Evolutionary conservation across 2,329 filamentous ascomycete genomes (phyloP).

Genomic region (Trichoderma simmonsii): DNA sequence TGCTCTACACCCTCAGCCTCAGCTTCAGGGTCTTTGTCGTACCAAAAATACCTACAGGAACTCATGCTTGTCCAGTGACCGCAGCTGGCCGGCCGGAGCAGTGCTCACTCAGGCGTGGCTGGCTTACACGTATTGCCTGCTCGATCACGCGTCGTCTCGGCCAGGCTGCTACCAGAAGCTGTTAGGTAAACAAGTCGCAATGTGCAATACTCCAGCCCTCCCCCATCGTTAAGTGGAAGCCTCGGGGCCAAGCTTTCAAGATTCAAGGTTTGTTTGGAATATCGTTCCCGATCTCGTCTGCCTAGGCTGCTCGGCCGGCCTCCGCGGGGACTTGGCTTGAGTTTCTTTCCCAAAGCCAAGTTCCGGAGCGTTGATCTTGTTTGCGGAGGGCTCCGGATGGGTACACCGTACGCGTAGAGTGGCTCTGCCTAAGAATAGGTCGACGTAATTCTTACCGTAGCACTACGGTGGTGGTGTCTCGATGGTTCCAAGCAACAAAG

Average conservation of each 20-base stretch:
- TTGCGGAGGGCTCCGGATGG: not conserved
- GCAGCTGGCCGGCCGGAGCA: not conserved
- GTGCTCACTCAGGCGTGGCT: not conserved
- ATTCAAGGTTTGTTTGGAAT: not conserved
- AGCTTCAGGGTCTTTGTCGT: conserved; percentile 9
- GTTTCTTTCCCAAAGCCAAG: not conserved
- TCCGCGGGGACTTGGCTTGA: not conserved
- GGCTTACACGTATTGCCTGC: not conserved
- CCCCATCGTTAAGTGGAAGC: not conserved
- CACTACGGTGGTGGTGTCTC: not conserved
- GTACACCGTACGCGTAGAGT: not conserved
- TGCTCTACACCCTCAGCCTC: conserved; percentile 6
- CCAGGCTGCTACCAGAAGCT: not conserved
- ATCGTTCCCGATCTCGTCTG: not conserved
- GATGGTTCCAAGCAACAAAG: too few relatives aligned
- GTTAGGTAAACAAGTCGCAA: not conserved
- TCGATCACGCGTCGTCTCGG: not conserved
- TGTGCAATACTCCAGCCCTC: not conserved
- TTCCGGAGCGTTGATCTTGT: not conserved
- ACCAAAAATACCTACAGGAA: not conserved
- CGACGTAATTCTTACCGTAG: not conserved
- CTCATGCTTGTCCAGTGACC: not conserved
- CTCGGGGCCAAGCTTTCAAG: not conserved
- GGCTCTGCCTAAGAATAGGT: not conserved
- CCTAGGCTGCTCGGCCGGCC: not conserved